These are phyloP conservation scores for Sugiyamaella xylanicola DNA, from an alignment of 1,139 yeast genomes.

Conservation along the genomic window DNA sequence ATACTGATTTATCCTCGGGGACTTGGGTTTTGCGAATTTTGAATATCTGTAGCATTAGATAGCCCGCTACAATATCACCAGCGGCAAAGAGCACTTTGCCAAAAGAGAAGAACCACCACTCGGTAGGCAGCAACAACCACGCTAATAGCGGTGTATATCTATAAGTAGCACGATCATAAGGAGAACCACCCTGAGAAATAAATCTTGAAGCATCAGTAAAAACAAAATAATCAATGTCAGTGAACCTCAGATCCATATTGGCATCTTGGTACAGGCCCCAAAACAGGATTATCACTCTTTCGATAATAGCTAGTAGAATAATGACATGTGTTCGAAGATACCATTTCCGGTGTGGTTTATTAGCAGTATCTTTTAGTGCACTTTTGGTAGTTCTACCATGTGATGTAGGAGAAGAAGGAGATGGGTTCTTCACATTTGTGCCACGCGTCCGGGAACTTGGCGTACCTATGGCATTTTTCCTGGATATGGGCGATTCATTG, in stretches of 20 bases:
- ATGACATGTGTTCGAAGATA: constrained; percentile 24
- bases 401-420: no score
- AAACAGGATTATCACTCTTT: constrained; percentile 64
- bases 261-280: constrained; percentile 90
- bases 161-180: constrained; percentile 84
- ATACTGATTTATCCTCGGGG: constrained; percentile 42
- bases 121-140: constrained; percentile 75
- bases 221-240: constrained; percentile 92
- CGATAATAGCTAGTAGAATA: constrained; percentile 24
- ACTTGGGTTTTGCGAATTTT: constrained; percentile 34
- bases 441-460: no score
- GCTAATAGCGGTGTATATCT: constrained; percentile 89
- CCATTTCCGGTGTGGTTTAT: constrained; percentile 15
- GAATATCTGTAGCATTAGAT: constrained; percentile 56
- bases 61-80: constrained; percentile 82
- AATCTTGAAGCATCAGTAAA: constrained; percentile 87
- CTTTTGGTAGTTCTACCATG: no score
- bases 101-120: constrained; percentile 55
- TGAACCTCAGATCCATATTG: constrained; percentile 75
- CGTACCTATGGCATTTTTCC: no score
- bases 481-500: not conserved
- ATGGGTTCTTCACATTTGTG: no score
- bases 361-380: no score
- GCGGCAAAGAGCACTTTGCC: constrained; percentile 78
- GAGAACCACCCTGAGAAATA: constrained; percentile 66